Evolutionary conservation across 805 yeast species (phyloP).

Genomic region (Metschnikowia shivogae): DNA sequence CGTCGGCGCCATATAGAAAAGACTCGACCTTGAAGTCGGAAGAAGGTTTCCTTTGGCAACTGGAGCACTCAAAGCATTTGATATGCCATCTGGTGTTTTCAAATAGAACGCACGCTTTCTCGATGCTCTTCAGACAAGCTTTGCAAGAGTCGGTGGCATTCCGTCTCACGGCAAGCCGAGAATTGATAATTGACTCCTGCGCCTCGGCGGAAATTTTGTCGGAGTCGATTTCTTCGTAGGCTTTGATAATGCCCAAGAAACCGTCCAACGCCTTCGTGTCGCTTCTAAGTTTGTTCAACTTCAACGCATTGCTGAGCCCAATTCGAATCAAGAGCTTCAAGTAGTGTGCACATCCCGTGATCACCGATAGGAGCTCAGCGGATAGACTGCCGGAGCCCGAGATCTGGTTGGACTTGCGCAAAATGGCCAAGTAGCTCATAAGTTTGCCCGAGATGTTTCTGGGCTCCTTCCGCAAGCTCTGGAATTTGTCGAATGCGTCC

Average conservation of each 20-base stretch:
- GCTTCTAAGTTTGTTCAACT: constrained; percentile 52
- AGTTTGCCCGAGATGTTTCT: constrained; percentile 83
- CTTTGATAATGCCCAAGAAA: constrained; percentile 53
- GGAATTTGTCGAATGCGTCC: constrained; percentile 26
- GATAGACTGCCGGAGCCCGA: constrained; percentile 45
- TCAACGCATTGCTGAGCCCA: constrained; percentile 76
- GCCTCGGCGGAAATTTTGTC: constrained; percentile 11
- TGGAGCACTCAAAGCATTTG: constrained; percentile 64
- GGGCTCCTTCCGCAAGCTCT: constrained; percentile 57
- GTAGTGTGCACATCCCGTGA: constrained; percentile 90
- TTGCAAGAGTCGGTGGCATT: constrained; percentile 75
- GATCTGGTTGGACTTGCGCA: constrained; percentile 55
- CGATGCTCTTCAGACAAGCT: constrained; percentile 70
- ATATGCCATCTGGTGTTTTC: constrained; percentile 76
- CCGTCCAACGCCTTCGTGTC: constrained; percentile 59
- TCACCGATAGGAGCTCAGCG: constrained; percentile 69
- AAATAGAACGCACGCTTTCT: constrained; percentile 69
- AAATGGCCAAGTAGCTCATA: constrained; percentile 80
- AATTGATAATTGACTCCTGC: constrained; percentile 5
- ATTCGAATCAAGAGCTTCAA: constrained; percentile 77
- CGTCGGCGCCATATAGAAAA: constrained; percentile 15
- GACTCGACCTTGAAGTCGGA: constrained; percentile 13
- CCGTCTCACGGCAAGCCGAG: constrained; percentile 43
- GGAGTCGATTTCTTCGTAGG: constrained; percentile 20
- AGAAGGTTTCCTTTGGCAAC: constrained; percentile 42